These are phyloP conservation scores for Pichia phayaonensis DNA, from an alignment of 805 yeast genomes.

Conservation along the genomic window DNA sequence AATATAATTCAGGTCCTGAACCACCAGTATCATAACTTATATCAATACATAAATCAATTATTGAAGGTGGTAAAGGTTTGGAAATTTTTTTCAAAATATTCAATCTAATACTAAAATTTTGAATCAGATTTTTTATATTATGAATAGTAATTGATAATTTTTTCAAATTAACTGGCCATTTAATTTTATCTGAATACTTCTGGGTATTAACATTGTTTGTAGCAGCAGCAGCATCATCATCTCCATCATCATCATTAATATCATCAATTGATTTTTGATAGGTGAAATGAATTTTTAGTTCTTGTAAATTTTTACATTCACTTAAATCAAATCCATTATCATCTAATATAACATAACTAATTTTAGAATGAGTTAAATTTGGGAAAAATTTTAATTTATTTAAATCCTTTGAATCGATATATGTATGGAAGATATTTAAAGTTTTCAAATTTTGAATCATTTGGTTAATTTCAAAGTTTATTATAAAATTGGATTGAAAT, in stretches of 20 bases:
- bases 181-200: slow-evolving; percentile 11
- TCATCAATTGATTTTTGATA: slow-evolving; percentile 17
- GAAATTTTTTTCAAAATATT: slow-evolving; percentile 22
- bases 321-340: slow-evolving; percentile 24
- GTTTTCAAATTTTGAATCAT: slow-evolving; percentile 16
- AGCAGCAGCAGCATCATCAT: neutral
- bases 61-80: slow-evolving; percentile 23
- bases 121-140: slow-evolving; percentile 23
- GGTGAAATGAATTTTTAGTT: slow-evolving; percentile 26
- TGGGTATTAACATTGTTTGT: neutral
- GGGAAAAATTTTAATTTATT: slow-evolving; percentile 22
- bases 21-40: slow-evolving; percentile 28
- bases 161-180: slow-evolving; percentile 24
- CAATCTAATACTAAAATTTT: slow-evolving; percentile 23
- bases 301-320: slow-evolving; percentile 22
- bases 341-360: slow-evolving; percentile 24
- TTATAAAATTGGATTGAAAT: slow-evolving; percentile 20
- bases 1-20: slow-evolving; percentile 23
- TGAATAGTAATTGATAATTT: slow-evolving; percentile 25
- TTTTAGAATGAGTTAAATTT: slow-evolving; percentile 24
- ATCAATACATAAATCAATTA: slow-evolving; percentile 24
- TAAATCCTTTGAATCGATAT: slow-evolving; percentile 22
- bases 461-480: slow-evolving; percentile 16
- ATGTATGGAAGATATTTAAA: slow-evolving; percentile 25
- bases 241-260: slow-evolving; percentile 2